phyloP scores from a whole-genome alignment of 345 rosid genomes.

The Ceriops decandra region DNA sequence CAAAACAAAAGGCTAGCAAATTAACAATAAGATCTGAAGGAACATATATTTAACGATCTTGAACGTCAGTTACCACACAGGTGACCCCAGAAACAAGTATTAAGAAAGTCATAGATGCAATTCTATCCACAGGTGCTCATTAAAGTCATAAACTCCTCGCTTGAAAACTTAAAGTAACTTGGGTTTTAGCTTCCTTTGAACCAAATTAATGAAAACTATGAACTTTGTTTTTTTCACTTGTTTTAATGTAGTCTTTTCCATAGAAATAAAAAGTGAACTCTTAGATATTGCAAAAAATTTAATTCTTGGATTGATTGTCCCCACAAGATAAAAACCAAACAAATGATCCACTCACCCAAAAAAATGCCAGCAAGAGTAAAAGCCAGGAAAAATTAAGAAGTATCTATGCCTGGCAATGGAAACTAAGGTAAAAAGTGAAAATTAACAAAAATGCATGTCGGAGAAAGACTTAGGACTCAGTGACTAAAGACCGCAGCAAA shows the following conservation, averaged over 20 bases:
- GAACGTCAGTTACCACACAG: neutral
- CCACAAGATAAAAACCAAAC: neutral
- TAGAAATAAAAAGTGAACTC: neutral
- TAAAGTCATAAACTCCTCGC: neutral
- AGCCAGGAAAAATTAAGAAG: neutral
- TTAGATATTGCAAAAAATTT: conserved; percentile 17
- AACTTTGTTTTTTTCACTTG: neutral
- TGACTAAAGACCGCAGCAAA: conserved; percentile 1
- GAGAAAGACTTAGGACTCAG: neutral
- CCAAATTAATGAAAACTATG: neutral
- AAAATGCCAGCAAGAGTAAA: neutral
- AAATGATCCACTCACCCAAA: conserved; percentile 6
- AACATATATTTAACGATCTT: neutral
- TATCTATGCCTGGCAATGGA: conserved; percentile 10
- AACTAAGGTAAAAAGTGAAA: neutral
- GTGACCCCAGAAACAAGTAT: neutral
- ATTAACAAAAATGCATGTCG: neutral
- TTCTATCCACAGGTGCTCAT: neutral
- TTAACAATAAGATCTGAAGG: neutral
- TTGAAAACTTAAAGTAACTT: neutral
- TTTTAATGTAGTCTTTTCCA: neutral
- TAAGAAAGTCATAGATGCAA: neutral
- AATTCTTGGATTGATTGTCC: neutral
- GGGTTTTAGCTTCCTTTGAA: neutral
- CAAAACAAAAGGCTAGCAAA: neutral